Evolutionary conservation across 345 rosid species (phyloP).

Genomic region (Kernera saxatilis): DNA sequence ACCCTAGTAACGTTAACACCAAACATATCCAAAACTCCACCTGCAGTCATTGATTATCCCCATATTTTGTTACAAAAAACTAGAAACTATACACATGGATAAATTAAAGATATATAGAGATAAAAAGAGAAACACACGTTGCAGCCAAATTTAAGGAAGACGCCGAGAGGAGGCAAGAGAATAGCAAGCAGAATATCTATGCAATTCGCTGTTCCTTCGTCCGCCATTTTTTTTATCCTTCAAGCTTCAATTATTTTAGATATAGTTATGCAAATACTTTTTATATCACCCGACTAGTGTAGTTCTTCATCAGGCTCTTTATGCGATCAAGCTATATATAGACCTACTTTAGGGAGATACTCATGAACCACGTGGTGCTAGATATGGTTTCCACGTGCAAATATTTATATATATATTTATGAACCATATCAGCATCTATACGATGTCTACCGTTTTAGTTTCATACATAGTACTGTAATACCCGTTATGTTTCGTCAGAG

Average conservation of each 20-base stretch:
- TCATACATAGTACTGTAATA: too few relatives aligned
- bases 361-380: not conserved
- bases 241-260: not conserved
- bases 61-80: not conserved
- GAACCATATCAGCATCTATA: too few relatives aligned
- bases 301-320: not conserved
- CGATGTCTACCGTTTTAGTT: too few relatives aligned
- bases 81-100: not conserved
- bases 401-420: too few relatives aligned
- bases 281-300: too few relatives aligned
- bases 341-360: not conserved
- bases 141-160: slow-evolving; percentile 79
- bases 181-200: slow-evolving; percentile 69
- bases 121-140: not conserved
- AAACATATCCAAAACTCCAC: slow-evolving; percentile 85
- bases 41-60: slow-evolving; percentile 28
- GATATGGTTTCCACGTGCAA: not conserved
- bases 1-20: slow-evolving; percentile 55
- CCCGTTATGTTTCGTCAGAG: too few relatives aligned
- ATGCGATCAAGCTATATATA: not conserved
- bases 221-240: not conserved
- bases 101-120: not conserved
- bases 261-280: too few relatives aligned
- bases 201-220: not conserved
- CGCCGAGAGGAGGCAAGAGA: slow-evolving; percentile 86